Evolutionary conservation across 2,329 filamentous ascomycete species (phyloP).

Genomic region (Allantophomopsis lycopodina): DNA sequence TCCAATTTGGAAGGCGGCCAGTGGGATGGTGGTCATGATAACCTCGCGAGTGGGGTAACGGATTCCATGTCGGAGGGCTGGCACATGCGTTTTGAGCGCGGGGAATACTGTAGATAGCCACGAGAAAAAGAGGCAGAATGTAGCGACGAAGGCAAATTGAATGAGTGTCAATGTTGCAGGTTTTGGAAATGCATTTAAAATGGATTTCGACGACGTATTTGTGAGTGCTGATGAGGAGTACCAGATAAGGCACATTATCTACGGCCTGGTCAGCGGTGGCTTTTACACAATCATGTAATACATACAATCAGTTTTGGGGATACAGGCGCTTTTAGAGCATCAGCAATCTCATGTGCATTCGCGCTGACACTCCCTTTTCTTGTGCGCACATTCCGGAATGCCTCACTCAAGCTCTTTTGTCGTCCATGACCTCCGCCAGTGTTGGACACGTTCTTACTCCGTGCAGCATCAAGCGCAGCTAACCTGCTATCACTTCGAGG

Average conservation of each 20-base stretch:
- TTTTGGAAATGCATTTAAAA: conserved; percentile 80
- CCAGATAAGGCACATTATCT: conserved; percentile 83
- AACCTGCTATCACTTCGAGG: conserved; percentile 35
- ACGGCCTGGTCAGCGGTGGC: conserved; percentile 6
- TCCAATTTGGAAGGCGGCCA: conserved; percentile 84
- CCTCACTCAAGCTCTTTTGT: conserved; percentile 81
- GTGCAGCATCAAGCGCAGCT: conserved; percentile 4
- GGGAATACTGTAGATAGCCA: conserved; percentile 65
- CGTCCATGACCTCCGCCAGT: conserved; percentile 39
- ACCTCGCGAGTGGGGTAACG: conserved; percentile 69
- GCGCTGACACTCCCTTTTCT: conserved; percentile 78
- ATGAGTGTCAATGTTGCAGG: conserved; percentile 84
- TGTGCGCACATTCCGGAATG: conserved; percentile 69
- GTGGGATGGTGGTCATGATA: conserved; percentile 74
- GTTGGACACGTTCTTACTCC: conserved; percentile 8
- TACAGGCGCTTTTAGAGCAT: conserved; percentile 78
- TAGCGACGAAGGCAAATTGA: conserved; percentile 86
- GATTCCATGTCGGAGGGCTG: conserved; percentile 74
- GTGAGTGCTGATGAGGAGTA: conserved; percentile 92
- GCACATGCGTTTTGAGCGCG: conserved; percentile 52
- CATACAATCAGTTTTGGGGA: conserved; percentile 79
- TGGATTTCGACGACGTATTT: conserved; percentile 96
- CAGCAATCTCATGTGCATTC: conserved; percentile 86
- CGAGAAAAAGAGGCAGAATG: conserved; percentile 71
- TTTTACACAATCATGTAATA: conserved; percentile 3